These are phyloP conservation scores for Aspergillus incahuasiensis DNA, from an alignment of 495 filamentous ascomycete genomes.

Conservation along the genomic window DNA sequence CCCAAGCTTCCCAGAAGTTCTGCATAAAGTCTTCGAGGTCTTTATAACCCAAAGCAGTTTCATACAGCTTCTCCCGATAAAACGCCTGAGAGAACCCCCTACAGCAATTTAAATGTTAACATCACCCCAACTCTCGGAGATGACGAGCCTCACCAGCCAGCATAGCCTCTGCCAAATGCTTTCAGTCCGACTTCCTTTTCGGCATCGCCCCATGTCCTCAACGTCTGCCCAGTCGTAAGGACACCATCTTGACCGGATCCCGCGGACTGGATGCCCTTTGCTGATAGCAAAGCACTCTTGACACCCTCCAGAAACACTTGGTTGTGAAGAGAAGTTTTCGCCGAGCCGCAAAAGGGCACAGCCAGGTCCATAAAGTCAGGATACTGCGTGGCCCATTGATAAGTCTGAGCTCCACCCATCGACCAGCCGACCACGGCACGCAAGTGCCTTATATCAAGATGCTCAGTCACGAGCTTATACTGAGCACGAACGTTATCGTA, in stretches of 20 bases:
- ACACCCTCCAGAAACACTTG: conserved; percentile 70
- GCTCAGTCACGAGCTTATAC: conserved; percentile 58
- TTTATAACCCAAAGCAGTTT: conserved; percentile 54
- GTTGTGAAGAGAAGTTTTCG: conserved; percentile 65
- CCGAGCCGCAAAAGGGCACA: conserved; percentile 64
- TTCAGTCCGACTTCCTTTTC: conserved; percentile 60
- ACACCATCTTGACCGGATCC: conserved; percentile 41
- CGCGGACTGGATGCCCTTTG: conserved; percentile 50
- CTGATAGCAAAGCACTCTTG: conserved; percentile 60
- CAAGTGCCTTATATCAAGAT: conserved; percentile 57
- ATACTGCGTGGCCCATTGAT: conserved; percentile 68
- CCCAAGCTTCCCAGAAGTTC: conserved; percentile 69
- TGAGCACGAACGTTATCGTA: conserved; percentile 70
- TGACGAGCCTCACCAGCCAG: conserved; percentile 53
- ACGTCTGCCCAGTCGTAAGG: conserved; percentile 28
- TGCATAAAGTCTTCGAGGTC: conserved; percentile 65
- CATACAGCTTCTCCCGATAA: conserved; percentile 62
- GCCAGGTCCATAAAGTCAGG: conserved; percentile 64
- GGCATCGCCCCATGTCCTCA: conserved; percentile 49
- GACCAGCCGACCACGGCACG: conserved; percentile 64
- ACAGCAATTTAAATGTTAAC: background rate
- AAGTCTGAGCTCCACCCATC: conserved; percentile 66
- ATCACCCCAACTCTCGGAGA: background rate
- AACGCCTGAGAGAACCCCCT: conserved; percentile 69
- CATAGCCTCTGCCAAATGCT: conserved; percentile 67